Evolutionary conservation across 2,329 filamentous ascomycete genomes (phyloP).

Genomic region (Aspergillus versicolor): DNA sequence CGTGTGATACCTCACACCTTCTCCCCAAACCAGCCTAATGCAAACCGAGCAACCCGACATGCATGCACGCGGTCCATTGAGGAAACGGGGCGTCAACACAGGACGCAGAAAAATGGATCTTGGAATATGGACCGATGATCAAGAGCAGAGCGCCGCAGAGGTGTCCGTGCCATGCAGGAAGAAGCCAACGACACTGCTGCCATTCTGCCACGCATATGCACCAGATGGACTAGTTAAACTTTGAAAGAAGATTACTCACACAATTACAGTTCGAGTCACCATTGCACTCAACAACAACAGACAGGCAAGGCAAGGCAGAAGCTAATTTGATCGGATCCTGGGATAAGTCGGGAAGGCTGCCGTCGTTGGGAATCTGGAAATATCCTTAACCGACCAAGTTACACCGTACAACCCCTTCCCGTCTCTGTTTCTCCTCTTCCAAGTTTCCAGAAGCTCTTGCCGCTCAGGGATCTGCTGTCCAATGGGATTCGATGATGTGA

Average conservation of each 20-base stretch:
- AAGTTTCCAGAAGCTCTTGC: background rate
- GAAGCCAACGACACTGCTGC: background rate
- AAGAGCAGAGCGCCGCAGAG: background rate
- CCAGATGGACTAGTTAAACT: background rate
- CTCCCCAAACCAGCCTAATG: background rate
- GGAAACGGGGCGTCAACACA: conserved; percentile 1
- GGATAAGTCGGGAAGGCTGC: too few species aligned
- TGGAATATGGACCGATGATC: background rate
- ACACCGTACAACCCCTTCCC: too few species aligned
- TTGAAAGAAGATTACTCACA: too few species aligned
- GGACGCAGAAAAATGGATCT: background rate
- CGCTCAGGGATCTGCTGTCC: conserved; percentile 6
- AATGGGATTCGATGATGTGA: conserved; percentile 13
- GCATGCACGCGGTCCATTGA: conserved; percentile 10
- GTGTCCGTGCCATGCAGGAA: too few species aligned
- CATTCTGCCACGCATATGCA: background rate
- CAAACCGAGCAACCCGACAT: background rate
- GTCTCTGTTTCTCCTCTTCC: background rate
- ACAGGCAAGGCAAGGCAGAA: too few species aligned
- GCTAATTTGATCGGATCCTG: too few species aligned
- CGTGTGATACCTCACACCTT: conserved; percentile 3
- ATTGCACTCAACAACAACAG: too few species aligned
- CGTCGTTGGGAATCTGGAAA: background rate
- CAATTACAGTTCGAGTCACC: too few species aligned
- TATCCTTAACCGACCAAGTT: background rate